phyloP scores from a whole-genome alignment of 495 filamentous ascomycete species.

The Podospora fimiseda region DNA sequence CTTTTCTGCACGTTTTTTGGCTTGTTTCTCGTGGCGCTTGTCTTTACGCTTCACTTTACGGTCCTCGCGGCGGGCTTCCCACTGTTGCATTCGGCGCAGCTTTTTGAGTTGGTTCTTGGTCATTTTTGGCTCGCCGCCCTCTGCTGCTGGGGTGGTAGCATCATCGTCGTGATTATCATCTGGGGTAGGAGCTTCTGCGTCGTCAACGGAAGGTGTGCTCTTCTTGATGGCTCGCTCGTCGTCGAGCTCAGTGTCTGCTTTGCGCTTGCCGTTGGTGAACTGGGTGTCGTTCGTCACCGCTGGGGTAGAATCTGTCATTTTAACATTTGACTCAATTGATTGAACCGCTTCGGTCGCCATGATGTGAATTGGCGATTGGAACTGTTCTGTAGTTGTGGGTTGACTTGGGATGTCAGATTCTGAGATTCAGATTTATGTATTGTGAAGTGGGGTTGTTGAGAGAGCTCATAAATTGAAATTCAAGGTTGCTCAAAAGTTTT shows the following conservation, averaged over 20 bases:
- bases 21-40: slow-evolving; percentile 58
- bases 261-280: slow-evolving; percentile 23
- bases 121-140: slow-evolving; percentile 21
- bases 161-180: slow-evolving; percentile 1
- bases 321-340: not conserved
- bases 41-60: slow-evolving; percentile 68
- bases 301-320: not conserved
- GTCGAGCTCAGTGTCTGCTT: slow-evolving; percentile 23
- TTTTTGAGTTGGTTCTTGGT: slow-evolving; percentile 85
- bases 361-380: not conserved
- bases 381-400: too few relatives aligned
- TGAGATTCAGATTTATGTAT: too few relatives aligned
- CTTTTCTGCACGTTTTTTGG: slow-evolving; percentile 43
- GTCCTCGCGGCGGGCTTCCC: slow-evolving; percentile 60
- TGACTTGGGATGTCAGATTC: too few relatives aligned
- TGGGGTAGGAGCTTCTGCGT: slow-evolving; percentile 1
- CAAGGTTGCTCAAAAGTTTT: too few relatives aligned
- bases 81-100: slow-evolving; percentile 55
- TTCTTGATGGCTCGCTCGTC: slow-evolving; percentile 10
- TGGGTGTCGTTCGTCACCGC: not conserved
- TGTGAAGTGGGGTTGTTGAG: too few relatives aligned
- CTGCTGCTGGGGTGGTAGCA: not conserved
- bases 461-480: too few relatives aligned
- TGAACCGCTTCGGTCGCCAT: slow-evolving; percentile 9
- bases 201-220: slow-evolving; percentile 2